Conservation (phyloP, 2,329 filamentous ascomycete genomes). For the Trichophyton verrucosum region DNA sequence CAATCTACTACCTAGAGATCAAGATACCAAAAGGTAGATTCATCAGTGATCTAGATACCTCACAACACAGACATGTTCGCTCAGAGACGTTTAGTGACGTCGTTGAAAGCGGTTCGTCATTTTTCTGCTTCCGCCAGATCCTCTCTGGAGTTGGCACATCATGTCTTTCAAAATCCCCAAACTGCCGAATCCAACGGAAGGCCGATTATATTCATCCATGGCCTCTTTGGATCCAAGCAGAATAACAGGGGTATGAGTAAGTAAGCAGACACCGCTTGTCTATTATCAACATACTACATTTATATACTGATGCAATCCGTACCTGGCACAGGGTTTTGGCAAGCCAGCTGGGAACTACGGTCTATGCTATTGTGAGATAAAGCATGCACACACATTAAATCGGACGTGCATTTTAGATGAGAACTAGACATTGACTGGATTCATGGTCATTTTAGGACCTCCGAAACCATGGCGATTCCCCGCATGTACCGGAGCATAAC, state of each 20-base stretch:
- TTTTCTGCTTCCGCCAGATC: background rate
- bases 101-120: background rate
- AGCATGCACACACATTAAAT: background rate
- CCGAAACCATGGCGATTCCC: conserved; percentile 82
- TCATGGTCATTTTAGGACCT: conserved; percentile 48
- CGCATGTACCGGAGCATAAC: conserved; percentile 59
- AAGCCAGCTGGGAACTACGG: conserved; percentile 58
- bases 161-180: conserved; percentile 4
- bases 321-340: conserved; percentile 52
- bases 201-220: conserved; percentile 74
- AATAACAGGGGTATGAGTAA: conserved; percentile 89
- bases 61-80: background rate
- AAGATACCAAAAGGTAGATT: background rate
- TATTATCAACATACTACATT: background rate
- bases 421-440: background rate
- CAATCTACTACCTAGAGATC: background rate
- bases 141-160: conserved; percentile 7
- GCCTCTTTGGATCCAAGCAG: conserved; percentile 78
- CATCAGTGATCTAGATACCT: background rate
- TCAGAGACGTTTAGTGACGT: background rate
- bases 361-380: conserved; percentile 61
- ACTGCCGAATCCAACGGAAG: background rate
- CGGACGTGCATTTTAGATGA: background rate
- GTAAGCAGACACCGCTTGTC: conserved; percentile 39
- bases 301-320: background rate